A percentile compares a stretch with the other conserved stretches of the same genome.
phyloP scores from a whole-genome alignment of 768 basidiomycete genomes.

The Suillus clintonianus region DNA sequence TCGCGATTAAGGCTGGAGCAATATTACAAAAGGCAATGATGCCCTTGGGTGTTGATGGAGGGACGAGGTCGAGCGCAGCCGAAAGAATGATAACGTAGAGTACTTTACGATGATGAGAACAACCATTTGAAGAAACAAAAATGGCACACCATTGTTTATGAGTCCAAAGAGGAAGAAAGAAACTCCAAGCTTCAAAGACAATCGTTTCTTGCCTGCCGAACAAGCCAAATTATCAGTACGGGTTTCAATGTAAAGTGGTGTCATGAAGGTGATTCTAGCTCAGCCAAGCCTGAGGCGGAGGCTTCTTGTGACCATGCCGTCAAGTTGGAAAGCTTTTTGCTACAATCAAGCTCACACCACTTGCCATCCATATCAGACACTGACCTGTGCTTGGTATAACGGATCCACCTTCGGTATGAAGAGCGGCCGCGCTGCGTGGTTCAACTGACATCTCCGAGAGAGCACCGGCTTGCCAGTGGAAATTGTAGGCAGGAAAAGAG shows the following conservation, averaged over 20 bases:
- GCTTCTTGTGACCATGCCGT: neutral
- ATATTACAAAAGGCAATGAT: constrained; percentile 97
- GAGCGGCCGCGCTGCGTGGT: neutral
- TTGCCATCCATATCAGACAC: neutral
- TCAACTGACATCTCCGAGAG: neutral
- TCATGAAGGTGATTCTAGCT: constrained; percentile 16
- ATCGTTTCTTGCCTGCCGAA: constrained; percentile 22
- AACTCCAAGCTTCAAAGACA: constrained; percentile 39
- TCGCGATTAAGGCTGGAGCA: constrained; percentile 81
- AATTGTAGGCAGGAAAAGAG: neutral
- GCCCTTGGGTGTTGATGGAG: constrained; percentile 89
- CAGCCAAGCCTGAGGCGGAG: neutral
- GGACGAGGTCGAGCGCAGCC: constrained; percentile 92
- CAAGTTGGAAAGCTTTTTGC: constrained; percentile 18
- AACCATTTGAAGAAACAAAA: neutral
- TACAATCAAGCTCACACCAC: constrained; percentile 29
- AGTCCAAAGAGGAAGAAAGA: constrained; percentile 93
- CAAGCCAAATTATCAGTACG: constrained; percentile 17
- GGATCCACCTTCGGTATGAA: neutral
- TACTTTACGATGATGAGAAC: constrained; percentile 44
- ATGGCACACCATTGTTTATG: constrained; percentile 78
- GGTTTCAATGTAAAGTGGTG: constrained; percentile 11
- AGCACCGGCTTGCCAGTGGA: neutral
- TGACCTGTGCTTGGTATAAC: neutral
- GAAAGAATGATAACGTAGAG: constrained; percentile 96